Conservation (phyloP, 257 asterid species). For the Oldenlandia corymbosa region DNA sequence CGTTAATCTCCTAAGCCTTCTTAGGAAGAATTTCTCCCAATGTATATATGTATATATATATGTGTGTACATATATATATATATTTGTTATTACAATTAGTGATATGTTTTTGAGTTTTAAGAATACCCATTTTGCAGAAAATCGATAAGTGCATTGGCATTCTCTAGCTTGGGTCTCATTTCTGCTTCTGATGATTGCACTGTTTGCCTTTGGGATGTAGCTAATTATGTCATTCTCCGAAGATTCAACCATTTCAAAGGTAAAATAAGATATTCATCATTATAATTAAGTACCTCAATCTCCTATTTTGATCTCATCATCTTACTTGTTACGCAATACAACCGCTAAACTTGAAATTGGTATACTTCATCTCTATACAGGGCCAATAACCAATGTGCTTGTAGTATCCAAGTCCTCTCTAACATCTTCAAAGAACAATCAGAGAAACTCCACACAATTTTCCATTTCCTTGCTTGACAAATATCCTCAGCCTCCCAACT, state of each 20-base stretch:
- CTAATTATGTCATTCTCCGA: not conserved
- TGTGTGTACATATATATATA: no score
- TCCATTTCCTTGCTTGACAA: slow-evolving; percentile 12
- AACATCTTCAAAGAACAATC: slow-evolving; percentile 4
- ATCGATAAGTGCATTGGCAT: slow-evolving; percentile 16
- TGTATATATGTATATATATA: no score
- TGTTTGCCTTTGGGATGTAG: slow-evolving; percentile 12
- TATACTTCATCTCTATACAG: slow-evolving; percentile 13
- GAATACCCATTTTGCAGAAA: slow-evolving; percentile 15
- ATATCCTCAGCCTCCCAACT: slow-evolving; percentile 1
- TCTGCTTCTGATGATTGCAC: slow-evolving; percentile 19
- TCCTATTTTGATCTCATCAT: no score
- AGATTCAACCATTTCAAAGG: slow-evolving; percentile 11
- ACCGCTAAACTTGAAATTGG: no score
- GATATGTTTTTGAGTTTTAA: no score
- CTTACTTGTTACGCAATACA: no score
- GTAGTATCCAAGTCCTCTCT: slow-evolving; percentile 10
- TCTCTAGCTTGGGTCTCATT: slow-evolving; percentile 5
- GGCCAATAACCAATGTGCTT: slow-evolving; percentile 14
- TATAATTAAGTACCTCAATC: no score
- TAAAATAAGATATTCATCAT: not conserved
- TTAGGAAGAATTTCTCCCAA: no score
- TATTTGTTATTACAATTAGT: no score
- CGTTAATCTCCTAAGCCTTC: no score
- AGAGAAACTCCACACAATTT: not conserved